Evolutionary conservation across 106 monocot species (phyloP), one percentile per base, ranked within the genome.

Genomic region (Dendrobium nobile): DNA sequence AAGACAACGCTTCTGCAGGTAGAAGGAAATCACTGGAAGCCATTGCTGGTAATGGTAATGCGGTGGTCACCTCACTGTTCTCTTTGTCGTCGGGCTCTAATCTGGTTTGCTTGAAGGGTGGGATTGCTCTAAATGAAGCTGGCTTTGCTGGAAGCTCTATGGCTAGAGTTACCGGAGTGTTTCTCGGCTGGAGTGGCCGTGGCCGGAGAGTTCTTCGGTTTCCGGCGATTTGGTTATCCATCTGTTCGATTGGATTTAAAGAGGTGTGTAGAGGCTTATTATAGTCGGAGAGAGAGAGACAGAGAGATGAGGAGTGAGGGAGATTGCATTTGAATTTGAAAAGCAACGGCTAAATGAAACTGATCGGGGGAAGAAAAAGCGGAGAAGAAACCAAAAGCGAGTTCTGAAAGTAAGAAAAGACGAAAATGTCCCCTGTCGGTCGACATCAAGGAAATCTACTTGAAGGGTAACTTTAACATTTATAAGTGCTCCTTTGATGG

Each of bases 31-130:
- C 70, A 22, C 33, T 10, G 10, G 77, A 51, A 19, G 48, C n/a
- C 13, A 47, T 82, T 37, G 77, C 85, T 48, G 67, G 41, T 24
- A 45, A 24, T 28, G 26, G 44, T 19, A 16, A 28, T 41, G 64
- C 47, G 1, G 61, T 58, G 13, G 20, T 43, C 11, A 47, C 17
- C 17, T 37, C 59, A 7, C 75, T 64, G 54, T 85, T 85, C 74
- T 82, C 85, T 79, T 85, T 85, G 78, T 20, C 82, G 41, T 44
- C 85, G 9, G 42, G 8, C 5, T 47, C 65, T 47, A 27, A 10
- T 80, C 75, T 47, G 41, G 67, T 37, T 28, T 16, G 70, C 3
- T 4, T 70, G 3, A 70, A 11, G 7, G 26, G 24, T 65, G 64
- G 64, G n/a, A 9, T 24, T 65, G 1, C 16, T 59, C 44, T 18